A percentile compares a stretch with the other conserved stretches of the same genome.
Conservation (phyloP, 768 basidiomycete species). For the Dendrothele bispora region DNA sequence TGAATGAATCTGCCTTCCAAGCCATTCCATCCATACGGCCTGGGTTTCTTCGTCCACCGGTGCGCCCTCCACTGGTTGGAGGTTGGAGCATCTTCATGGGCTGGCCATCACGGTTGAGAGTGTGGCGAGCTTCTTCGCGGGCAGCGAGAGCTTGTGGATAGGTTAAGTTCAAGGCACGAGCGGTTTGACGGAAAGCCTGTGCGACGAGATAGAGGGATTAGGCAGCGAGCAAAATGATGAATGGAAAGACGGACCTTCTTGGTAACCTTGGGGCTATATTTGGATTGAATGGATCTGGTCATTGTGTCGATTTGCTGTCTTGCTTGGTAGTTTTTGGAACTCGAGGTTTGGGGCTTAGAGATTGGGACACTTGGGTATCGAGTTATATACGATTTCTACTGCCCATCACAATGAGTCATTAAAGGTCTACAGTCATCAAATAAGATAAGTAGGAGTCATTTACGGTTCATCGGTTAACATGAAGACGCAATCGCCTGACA, state of each 20-base stretch:
- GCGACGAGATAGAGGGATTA: background rate
- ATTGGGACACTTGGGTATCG: too few species aligned
- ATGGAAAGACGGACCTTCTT: constrained; percentile 2
- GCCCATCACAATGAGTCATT: too few species aligned
- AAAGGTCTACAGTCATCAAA: too few species aligned
- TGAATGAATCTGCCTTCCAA: constrained; percentile 3
- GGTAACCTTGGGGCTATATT: background rate
- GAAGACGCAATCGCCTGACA: too few species aligned
- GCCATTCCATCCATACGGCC: background rate
- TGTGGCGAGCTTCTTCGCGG: background rate
- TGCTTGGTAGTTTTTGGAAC: too few species aligned
- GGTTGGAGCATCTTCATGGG: background rate
- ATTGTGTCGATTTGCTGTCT: too few species aligned
- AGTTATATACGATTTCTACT: too few species aligned
- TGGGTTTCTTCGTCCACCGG: background rate
- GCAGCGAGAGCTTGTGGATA: background rate
- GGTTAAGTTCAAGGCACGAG: background rate
- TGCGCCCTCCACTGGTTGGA: background rate
- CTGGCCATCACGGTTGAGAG: background rate
- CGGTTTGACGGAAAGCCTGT: background rate
- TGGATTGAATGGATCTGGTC: background rate
- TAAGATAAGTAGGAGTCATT: too few species aligned
- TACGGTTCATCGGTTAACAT: too few species aligned
- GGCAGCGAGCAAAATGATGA: too few species aligned
- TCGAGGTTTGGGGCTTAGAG: too few species aligned